These are phyloP conservation scores for Fusarium stilboides DNA, from an alignment of 2,329 filamentous ascomycete genomes.

Conservation along the genomic window DNA sequence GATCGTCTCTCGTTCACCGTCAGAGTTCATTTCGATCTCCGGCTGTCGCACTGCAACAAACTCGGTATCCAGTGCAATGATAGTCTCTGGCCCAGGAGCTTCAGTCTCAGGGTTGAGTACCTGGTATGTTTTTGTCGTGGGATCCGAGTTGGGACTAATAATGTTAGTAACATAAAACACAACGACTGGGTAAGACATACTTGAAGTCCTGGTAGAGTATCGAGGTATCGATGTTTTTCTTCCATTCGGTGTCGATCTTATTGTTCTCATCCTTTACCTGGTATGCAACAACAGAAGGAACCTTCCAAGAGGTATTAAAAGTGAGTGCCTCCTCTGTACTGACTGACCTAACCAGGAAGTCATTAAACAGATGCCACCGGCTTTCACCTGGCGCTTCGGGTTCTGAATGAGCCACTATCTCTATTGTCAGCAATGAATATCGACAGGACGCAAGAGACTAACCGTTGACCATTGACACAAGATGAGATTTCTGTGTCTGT, in stretches of 20 bases:
- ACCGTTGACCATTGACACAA: constrained; percentile 93
- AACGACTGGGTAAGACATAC: constrained; percentile 54
- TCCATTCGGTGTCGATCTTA: constrained; percentile 89
- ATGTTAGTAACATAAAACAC: constrained; percentile 19
- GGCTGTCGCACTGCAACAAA: constrained; percentile 94
- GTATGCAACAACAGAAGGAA: constrained; percentile 88
- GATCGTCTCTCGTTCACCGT: constrained; percentile 91
- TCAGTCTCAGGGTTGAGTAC: constrained; percentile 73
- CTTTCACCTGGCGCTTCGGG: constrained; percentile 71
- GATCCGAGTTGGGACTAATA: constrained; percentile 58
- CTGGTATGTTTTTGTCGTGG: constrained; percentile 69
- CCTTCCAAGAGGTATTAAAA: constrained; percentile 94
- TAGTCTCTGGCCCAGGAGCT: constrained; percentile 77
- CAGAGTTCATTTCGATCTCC: constrained; percentile 96
- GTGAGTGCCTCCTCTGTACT: constrained; percentile 86
- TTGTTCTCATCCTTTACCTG: constrained; percentile 88
- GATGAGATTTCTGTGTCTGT: constrained; percentile 87
- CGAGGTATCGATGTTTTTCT: constrained; percentile 84
- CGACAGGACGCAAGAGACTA: background rate
- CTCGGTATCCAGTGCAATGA: constrained; percentile 94
- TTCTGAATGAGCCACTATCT: constrained; percentile 75
- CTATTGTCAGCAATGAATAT: constrained; percentile 44
- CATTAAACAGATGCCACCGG: constrained; percentile 97
- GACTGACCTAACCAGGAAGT: constrained; percentile 90
- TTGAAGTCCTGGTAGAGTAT: constrained; percentile 82